phyloP scores from a whole-genome alignment of 1,139 yeast species.

The Sugiyamaella grinbergsii region DNA sequence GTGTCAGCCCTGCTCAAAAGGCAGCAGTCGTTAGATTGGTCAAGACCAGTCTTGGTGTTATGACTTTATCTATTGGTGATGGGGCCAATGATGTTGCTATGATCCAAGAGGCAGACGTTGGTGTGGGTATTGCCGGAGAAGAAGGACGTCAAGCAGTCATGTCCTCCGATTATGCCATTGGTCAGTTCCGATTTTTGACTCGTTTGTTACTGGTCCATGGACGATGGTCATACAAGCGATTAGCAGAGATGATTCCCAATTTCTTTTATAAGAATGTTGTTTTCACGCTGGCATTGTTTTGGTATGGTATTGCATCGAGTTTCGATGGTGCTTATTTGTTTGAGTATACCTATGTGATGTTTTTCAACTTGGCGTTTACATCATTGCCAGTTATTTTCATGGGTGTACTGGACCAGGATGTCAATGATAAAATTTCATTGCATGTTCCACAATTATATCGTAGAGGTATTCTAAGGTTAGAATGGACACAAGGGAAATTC shows the following conservation, averaged over 20 bases:
- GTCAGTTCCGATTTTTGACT: slow-evolving; percentile 85
- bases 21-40: slow-evolving; percentile 95
- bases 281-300: slow-evolving; percentile 82
- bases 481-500: slow-evolving; percentile 79
- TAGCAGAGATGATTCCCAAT: slow-evolving; percentile 92
- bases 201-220: slow-evolving; percentile 87
- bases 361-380: slow-evolving; percentile 92
- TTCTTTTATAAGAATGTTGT: slow-evolving; percentile 92
- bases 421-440: slow-evolving; percentile 73
- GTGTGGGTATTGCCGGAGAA: slow-evolving; percentile 98
- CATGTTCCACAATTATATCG: slow-evolving; percentile 90
- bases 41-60: slow-evolving; percentile 73
- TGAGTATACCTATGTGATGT: slow-evolving; percentile 89
- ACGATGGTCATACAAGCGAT: slow-evolving; percentile 90
- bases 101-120: slow-evolving; percentile 98
- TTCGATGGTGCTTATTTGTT: slow-evolving; percentile 92
- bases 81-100: slow-evolving; percentile 98
- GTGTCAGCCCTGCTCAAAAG: slow-evolving; percentile 96
- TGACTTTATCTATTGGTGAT: slow-evolving; percentile 94
- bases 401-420: slow-evolving; percentile 94
- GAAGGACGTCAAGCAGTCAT: slow-evolving; percentile 98
- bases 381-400: slow-evolving; percentile 89
- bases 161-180: slow-evolving; percentile 96
- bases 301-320: slow-evolving; percentile 85
- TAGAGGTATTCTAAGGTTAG: slow-evolving; percentile 77